Evolutionary conservation across 305 asterid species (phyloP).

Genomic region (Fraxinus baroniana): DNA sequence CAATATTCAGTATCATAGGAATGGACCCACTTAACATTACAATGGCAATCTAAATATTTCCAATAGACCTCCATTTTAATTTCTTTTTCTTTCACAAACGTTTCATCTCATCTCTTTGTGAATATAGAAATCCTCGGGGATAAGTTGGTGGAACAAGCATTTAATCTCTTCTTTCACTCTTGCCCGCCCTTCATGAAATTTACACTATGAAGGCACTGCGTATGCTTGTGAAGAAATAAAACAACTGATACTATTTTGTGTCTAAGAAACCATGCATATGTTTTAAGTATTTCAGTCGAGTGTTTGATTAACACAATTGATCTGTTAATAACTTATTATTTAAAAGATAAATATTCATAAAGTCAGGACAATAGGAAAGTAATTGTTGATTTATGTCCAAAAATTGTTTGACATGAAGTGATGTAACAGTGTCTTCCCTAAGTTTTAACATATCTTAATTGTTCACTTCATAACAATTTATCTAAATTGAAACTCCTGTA

Average conservation of each 20-base stretch:
- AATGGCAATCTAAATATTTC: not conserved
- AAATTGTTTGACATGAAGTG: not conserved
- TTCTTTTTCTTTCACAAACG: not conserved
- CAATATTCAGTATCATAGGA: not conserved
- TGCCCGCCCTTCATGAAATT: not conserved
- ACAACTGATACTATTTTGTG: not conserved
- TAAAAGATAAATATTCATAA: not conserved
- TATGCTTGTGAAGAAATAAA: slow-evolving; percentile 1
- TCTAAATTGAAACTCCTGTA: not conserved
- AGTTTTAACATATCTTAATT: not conserved
- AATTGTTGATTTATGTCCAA: not conserved
- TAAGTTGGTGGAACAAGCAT: not conserved
- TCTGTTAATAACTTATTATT: not conserved
- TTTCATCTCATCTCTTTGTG: not conserved
- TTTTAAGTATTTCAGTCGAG: not conserved
- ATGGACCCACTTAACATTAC: not conserved
- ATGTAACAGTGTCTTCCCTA: not conserved
- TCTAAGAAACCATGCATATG: not conserved
- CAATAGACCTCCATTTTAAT: not conserved
- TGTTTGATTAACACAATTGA: not conserved
- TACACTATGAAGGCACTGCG: not conserved
- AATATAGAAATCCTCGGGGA: not conserved
- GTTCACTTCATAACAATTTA: not conserved
- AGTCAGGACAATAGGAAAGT: not conserved
- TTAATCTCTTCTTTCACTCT: not conserved